Percentiles rank a stretch among this genome's conserved stretches.
These are phyloP conservation scores for Microdochium trichocladiopsis DNA, from an alignment of 2,329 filamentous ascomycete genomes.

Conservation along the genomic window DNA sequence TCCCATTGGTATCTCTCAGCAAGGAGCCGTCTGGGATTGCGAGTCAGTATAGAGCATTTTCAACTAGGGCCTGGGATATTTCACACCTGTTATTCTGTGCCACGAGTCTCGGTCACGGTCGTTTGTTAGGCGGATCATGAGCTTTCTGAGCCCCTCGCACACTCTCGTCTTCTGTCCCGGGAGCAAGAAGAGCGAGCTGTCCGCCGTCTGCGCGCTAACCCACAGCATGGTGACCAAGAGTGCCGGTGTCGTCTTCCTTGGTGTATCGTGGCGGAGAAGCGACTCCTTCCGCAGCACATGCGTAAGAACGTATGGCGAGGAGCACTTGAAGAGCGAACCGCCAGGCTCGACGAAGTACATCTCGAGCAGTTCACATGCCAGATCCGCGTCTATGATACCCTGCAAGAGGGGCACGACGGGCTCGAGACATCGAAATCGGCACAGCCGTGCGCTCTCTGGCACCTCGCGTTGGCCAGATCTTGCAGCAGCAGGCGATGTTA, in stretches of 20 bases:
- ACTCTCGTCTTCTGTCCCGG: constrained; percentile 71
- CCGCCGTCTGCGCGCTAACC: constrained; percentile 37
- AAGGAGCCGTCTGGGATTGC: neutral
- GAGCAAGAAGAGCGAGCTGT: neutral
- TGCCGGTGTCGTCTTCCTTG: constrained; percentile 75
- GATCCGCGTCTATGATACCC: neutral
- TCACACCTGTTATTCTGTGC: neutral
- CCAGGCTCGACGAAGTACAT: constrained; percentile 84
- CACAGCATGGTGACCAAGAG: constrained; percentile 92
- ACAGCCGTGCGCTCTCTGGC: neutral
- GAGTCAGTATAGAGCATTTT: neutral
- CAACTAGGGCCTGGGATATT: neutral
- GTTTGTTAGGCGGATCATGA: constrained; percentile 76
- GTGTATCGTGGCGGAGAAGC: constrained; percentile 74
- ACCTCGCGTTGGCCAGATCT: neutral
- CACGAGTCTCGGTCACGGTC: constrained; percentile 55
- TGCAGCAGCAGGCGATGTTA: neutral
- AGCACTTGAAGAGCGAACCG: constrained; percentile 70
- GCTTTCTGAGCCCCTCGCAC: constrained; percentile 80
- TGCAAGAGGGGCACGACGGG: neutral
- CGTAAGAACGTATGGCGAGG: constrained; percentile 83
- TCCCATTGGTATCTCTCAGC: constrained; percentile 65
- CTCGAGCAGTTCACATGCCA: constrained; percentile 80
- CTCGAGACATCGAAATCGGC: neutral
- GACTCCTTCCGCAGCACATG: constrained; percentile 86